Conservation (phyloP, 2,329 filamentous ascomycete genomes). For the Pezicula radicicola region DNA sequence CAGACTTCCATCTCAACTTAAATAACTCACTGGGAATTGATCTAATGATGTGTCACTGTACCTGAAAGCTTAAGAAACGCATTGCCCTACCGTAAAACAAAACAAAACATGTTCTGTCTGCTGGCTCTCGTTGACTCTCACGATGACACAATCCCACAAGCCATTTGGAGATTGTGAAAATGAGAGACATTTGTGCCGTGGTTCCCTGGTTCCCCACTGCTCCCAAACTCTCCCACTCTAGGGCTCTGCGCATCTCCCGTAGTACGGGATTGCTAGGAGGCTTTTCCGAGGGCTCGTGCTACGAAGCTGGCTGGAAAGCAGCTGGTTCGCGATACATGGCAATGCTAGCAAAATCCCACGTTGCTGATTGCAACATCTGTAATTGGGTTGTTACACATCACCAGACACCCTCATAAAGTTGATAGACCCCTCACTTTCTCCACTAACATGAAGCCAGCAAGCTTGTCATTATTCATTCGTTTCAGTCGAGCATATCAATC, state of each 20-base stretch:
- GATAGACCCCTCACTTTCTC: not conserved
- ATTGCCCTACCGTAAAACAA: not conserved
- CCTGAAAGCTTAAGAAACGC: not conserved
- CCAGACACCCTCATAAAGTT: not conserved
- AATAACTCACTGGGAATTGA: too few relatives aligned
- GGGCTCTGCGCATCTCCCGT: not conserved
- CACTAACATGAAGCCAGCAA: too few relatives aligned
- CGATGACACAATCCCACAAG: too few relatives aligned
- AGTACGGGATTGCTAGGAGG: not conserved
- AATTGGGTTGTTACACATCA: not conserved
- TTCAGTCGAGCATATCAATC: not conserved
- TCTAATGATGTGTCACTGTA: too few relatives aligned
- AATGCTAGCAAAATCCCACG: not conserved
- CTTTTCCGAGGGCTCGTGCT: not conserved
- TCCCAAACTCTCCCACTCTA: not conserved
- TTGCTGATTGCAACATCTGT: not conserved
- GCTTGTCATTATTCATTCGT: not conserved
- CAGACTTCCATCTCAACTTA: too few relatives aligned
- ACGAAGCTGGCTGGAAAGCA: not conserved
- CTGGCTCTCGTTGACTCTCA: constrained; percentile 1
- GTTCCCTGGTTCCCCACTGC: not conserved
- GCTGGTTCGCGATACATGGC: too few relatives aligned
- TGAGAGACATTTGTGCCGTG: too few relatives aligned
- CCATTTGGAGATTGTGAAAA: too few relatives aligned
- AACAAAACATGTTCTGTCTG: constrained; percentile 6